Evolutionary conservation across 495 filamentous ascomycete genomes (phyloP), one percentile per base, ranked within the genome.

Genomic region (Immersiella caudata): DNA sequence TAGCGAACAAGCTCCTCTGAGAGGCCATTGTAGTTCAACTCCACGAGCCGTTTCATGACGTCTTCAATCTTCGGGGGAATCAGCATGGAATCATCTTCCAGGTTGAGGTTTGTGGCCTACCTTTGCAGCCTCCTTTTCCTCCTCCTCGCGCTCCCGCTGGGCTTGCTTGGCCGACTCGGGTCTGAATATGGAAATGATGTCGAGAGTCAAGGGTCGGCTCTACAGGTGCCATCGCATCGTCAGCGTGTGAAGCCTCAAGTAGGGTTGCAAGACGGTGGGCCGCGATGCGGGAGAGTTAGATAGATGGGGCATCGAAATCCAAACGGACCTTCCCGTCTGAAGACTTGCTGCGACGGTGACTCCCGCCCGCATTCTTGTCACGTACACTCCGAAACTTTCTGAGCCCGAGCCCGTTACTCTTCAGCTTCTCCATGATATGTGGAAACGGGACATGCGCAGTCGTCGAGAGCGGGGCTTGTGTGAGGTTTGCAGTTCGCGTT

Each of bases 331-430:
- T 86, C 71, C 82, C 81, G 36, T 71, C 80, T 73, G 79, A 76
- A 27, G 83, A 84, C 70, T 78, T 79, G 59, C 78, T 79, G 61
- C 83, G 82, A 60, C 79, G 80, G 73, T 84, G 79, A 67, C 79
- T 77, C 26, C 79, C 36, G 20, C 49, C 33, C 57, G 27, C 80
- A 69, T 79, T 79, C 76, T 90, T 93, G 52, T 94, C 91, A 54
- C 91, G 86, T 69, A 89, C 85, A 61, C 89, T 93, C 60, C 93
- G 86, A 71, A 95, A 89, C 68, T 82, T 83, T 60, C 73, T 78
- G 72, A 76, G 76, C 71, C 70, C 68, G 22, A 75, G 59, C 22
- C 69, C 60, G n/a, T 66, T 62, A 33, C 66, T 70, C 64, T 74
- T 75, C 46, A 76, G 68, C 64, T 69, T 75, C 6, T 74, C 73